These are phyloP conservation scores for Nitzschia sp. DNA, from an alignment of 108 stramenopile genomes.

Conservation along the genomic window DNA sequence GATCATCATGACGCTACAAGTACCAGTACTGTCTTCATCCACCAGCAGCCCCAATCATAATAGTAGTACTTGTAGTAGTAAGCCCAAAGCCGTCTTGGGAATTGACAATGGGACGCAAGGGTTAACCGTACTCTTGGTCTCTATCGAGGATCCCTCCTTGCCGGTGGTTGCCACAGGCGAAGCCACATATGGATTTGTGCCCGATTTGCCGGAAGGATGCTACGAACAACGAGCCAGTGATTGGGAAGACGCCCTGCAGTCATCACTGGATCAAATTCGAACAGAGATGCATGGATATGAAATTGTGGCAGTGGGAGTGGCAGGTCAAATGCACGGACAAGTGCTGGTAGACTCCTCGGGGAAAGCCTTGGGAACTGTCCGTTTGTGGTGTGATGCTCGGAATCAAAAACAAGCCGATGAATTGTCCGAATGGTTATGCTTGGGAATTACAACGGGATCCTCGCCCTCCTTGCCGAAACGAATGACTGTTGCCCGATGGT, in stretches of 20 bases:
- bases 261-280: constrained; percentile 23
- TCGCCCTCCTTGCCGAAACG: constrained; percentile 40
- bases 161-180: constrained; percentile 35
- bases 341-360: constrained; percentile 27
- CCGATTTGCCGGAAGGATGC: constrained; percentile 9
- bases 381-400: constrained; percentile 52
- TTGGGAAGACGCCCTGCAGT: constrained; percentile 38
- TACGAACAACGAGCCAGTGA: constrained; percentile 46
- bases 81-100: constrained; percentile 17
- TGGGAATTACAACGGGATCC: constrained; percentile 4
- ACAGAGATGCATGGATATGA: background rate
- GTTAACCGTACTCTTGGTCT: constrained; percentile 36
- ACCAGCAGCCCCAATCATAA: no score
- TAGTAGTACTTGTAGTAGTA: no score
- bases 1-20: no score
- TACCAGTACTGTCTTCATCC: no score
- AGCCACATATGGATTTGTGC: constrained; percentile 31
- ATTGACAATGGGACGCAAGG: constrained; percentile 59
- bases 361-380: constrained; percentile 23
- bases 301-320: constrained; percentile 35
- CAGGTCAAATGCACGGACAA: constrained; percentile 58
- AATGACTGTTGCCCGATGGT: constrained; percentile 38
- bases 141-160: constrained; percentile 7
- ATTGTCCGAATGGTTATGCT: constrained; percentile 30
- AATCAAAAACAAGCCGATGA: constrained; percentile 43